These are phyloP conservation scores for Magnolia kwangsiensis DNA, from an alignment of 164 flowering plant genomes.

Conservation along the genomic window DNA sequence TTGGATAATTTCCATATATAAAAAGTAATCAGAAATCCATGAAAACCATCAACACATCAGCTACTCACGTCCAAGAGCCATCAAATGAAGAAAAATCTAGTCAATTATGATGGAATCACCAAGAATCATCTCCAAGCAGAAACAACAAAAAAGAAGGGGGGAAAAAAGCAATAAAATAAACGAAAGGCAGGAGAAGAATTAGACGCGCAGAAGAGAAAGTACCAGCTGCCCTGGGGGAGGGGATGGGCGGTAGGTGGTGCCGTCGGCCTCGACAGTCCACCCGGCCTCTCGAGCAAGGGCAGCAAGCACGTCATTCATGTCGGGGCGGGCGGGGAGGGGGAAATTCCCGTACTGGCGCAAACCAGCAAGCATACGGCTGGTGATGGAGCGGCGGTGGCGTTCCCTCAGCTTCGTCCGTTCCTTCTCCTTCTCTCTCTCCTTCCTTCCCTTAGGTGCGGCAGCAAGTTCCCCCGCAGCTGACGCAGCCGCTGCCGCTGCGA, in stretches of 20 bases:
- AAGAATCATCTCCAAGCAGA: not conserved
- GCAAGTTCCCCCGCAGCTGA: slow-evolving; percentile 1
- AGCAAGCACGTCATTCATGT: slow-evolving; percentile 79
- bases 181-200: too few species aligned
- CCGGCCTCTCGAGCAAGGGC: slow-evolving; percentile 77
- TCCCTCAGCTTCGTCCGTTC: slow-evolving; percentile 72
- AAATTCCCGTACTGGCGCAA: slow-evolving; percentile 71
- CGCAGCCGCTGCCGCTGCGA: slow-evolving; percentile 45
- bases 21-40: too few species aligned
- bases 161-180: too few species aligned
- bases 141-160: not conserved
- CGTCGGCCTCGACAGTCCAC: slow-evolving; percentile 70
- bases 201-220: not conserved
- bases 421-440: slow-evolving; percentile 66
- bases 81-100: too few species aligned
- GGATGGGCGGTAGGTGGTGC: slow-evolving; percentile 57
- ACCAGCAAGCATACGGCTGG: slow-evolving; percentile 72
- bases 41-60: too few species aligned
- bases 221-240: slow-evolving; percentile 31
- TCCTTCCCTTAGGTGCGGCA: slow-evolving; percentile 32
- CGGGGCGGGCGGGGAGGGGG: slow-evolving; percentile 71
- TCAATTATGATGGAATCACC: not conserved
- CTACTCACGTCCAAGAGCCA: too few species aligned
- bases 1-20: too few species aligned
- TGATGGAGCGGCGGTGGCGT: slow-evolving; percentile 72